Base-by-base conservation (phyloP, 139 green algal genomes). In the Chlorella sp. region DNA sequence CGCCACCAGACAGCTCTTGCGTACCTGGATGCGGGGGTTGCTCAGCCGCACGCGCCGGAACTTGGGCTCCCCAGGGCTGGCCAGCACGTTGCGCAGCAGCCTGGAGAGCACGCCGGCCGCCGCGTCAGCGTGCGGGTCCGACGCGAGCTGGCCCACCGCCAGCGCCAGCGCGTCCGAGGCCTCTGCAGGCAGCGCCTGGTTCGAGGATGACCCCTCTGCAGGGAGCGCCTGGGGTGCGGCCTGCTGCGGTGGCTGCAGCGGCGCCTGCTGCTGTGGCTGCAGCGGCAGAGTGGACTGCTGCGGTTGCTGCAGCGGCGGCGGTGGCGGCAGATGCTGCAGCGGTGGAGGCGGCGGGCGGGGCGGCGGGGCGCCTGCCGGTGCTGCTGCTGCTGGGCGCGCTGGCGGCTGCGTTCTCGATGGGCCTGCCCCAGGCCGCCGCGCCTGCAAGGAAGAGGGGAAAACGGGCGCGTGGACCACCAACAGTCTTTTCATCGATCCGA, bases 1-100 rank as follows among this genome's bases (percentile, higher is more conserved):
- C n/a, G n/a, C n/a, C n/a, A n/a, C n/a, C n/a, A n/a, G n/a, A n/a
- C n/a, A n/a, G n/a, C n/a, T n/a, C n/a, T n/a, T n/a, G n/a, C n/a
- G n/a, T n/a, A n/a, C n/a, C n/a, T n/a, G 76, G 17, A 89, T 82
- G 41, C 79, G 77, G 25, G 74, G 66, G 79, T 89, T 89, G 62
- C 60, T 66, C 36, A 89, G 77, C 40, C 79, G 75, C 31, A 89
- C 29, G 31, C 55, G 45, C 14, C 51, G 67, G 48, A 79, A 75
- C 42, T 61, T 86, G 17, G 71, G 11, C 15, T 86, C 66, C 11
- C 38, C 19, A 7, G 81, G 67, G 4, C 35, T 21, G 14, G 70
- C 41, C 15, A 81, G 3, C 5, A 85, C 65, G 45, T 87, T 82
- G 53, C 31, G 33, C 25, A 86, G 60, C 25, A 86, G 59, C 5